Evolutionary conservation across 164 flowering plant genomes (phyloP), one percentile per base, ranked within the genome.

Genomic region (Annona squamosa): DNA sequence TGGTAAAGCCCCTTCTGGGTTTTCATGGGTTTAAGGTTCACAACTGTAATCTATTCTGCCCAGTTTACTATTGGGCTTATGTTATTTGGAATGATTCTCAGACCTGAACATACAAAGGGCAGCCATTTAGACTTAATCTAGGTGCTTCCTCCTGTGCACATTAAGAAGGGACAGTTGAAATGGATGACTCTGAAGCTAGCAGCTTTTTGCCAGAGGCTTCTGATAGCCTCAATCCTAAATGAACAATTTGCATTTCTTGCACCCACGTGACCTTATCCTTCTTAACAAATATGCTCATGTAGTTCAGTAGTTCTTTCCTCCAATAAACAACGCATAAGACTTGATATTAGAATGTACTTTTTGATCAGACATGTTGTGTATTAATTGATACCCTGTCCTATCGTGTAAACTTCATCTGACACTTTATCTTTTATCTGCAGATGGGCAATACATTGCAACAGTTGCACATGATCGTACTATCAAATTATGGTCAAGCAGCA

Each of bases 391-490:
- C 13, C 13, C 13, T 52, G 59, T 52, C 59, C 59, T 12, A 6
- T 16, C 59, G 59, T 52, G 59, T 6, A 16, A 52, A 9, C 13
- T n/a, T 66, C 68, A 42, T 46, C 68, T 66, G 5, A 66, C 68
- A 1, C 56, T 64, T 72, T 5, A 45, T 72, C 47, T 48, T 3
- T 37, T 42, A 13, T 48, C 5, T 74, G 78, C 90, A 96, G 99
- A 91, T 84, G 97, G 95, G 19, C 81, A 84, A 16, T 79, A 64
- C 71, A 86, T 96, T 73, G 91, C 87, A 17, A 89, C 97, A 52
- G 99, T 93, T 46, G 86, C 97, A 17, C 91, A 92, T 74, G 99
- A 93, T 74, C 87, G 98, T 37, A 89, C 94, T 2, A 93, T 96
- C 80, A 96, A 96, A 86, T 80, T 92, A 7, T 93, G 98, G 98